Evolutionary conservation across 495 filamentous ascomycete species (phyloP), one percentile per base, ranked within the genome.

Genomic region (Lasiosphaeria hispida): DNA sequence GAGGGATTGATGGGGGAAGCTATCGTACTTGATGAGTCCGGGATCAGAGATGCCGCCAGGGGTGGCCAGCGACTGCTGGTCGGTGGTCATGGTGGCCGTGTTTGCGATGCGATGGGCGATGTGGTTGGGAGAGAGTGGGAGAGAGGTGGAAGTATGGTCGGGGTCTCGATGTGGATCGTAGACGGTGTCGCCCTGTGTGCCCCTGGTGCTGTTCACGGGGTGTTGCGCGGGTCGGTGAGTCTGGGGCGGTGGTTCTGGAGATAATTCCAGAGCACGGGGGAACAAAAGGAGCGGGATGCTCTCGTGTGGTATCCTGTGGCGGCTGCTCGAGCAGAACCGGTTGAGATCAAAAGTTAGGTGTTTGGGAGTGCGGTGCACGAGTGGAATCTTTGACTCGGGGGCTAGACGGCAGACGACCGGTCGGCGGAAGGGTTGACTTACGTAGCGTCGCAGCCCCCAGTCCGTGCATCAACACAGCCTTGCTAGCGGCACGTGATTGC

Each of bases 1-100:
- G 44, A 38, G 53, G 42, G 14, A 53, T 33, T 19, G 38, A 38
- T 11, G 40, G 38, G 36, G 43, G 48, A 19, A 62, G 63, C 58
- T 14, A 43, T 15, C 64, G 55, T 70, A 83, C 81, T 80, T 82
- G 71, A 84, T 84, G 58, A 84, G 78, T 43, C 78, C 77, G 50
- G 81, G 81, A 69, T 84, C 81, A 55, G 81, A 82, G 68, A 84
- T 84, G 55, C 81, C 81, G 47, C 79, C 80, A 58, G 67, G 66
- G 19, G 71, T 71, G 59, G 63, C 60, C 58, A 80, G 64, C 59
- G 66, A 57, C 41, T 60, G 57, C 33, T 59, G 41, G 9, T 72
- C 69, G 41, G 52, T 56, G 37, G 69, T 63, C 69, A 72, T 72
- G 55, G 34, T 62, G 44, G 57, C 48, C 47, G 19, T 30, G 38